Base-by-base conservation (phyloP, 2,329 filamentous ascomycete genomes). In the Paraphaeosphaeria sporulosa region DNA sequence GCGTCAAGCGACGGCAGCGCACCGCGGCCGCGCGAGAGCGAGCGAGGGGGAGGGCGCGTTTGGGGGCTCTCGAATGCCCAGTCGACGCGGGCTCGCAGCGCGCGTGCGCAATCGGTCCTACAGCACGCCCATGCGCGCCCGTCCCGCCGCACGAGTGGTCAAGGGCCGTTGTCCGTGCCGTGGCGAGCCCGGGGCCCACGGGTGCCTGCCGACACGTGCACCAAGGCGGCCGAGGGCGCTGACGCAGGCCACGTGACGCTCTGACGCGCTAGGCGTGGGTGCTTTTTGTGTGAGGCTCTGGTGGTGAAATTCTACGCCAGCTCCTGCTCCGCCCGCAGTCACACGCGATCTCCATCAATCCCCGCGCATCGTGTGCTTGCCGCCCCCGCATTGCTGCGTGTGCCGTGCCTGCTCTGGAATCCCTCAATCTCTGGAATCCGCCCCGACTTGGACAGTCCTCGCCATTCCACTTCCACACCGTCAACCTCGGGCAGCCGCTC, bases 391-490 rank as follows among this genome's bases (percentile, higher is more conserved):
- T 67, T 68, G 38, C 42, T 52, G 55, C 27, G 47, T 52, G 55
- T 52, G 47, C 47, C 38, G 44, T 52, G 47, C 36, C 59, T 58
- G 59, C 47, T 47, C 57, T 55, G 49, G 57, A 53, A 64, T 47
- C 55, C 56, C 55, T 60, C 66, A 66, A 53, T 58, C 63, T 63
- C 64, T 62, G 65, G 71, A 73, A 71, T 76, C 71, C 71, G 61
- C 59, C 59, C 60, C 43, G 68, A 72, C 73, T 71, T 75, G 67
- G 71, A 67, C 64, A 57, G 64, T 64, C 69, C 70, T 71, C 68
- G 71, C 71, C 66, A 68, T 65, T 65, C 62, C 67, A 44, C 52
- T 67, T 64, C 65, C 61, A 64, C 64, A 66, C 70, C 70, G 69
- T 69, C 69, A 68, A 70, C 70, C 46, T 34, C 3, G 19, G 47